Evolutionary conservation across 2,329 filamentous ascomycete species (phyloP), one percentile per base, ranked within the genome.

Genomic region (Cephalotrichum gorgonifer): DNA sequence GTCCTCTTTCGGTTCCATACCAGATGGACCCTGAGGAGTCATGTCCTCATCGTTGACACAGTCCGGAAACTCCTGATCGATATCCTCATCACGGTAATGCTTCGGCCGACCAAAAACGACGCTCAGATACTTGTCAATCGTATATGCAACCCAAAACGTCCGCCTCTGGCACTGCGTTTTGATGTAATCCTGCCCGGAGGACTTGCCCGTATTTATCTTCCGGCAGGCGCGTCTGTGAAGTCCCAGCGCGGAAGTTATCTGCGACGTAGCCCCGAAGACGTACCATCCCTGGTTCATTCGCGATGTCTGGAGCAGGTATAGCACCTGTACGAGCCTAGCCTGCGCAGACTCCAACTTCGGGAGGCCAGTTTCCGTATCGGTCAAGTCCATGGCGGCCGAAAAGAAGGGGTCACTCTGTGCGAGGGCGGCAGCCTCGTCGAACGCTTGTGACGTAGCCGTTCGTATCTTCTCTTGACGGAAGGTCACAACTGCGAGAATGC

Each of bases 271-370:
- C 0, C 78, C 78, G 56, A 82, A 81, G 2, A 72, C 64, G 55
- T 76, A 79, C 76, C 78, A 81, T n/a, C 74, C 77, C 38, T 79
- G 74, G 48, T 81, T 81, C 55, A 79, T 74, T 0, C 78, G 68
- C 1, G 77, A 78, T 0, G 78, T 78, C 4, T 71, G 73, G 0
- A 82, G 64, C 20, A 82, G 64, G 51, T 79, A 82, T 5, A 81
- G 65, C 12, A 76, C 77, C 53, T 80, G 76, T 1, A 78, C 66
- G 0, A 82, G 59, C 26, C 76, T 66, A 17, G 74, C 76, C 57
- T 83, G 79, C 1, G 78, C 75, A 0, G 74, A 76, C 33, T 80
- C 74, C 2, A 82, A 54, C 15, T 67, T 68, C 0, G 76, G 74
- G 6, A 72, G 67, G 0, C 77, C 78, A 1, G 71, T 71, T 50